Evolutionary conservation across 176 grass and related monocot genomes (phyloP).

Genomic region (Saccharum officinarum): DNA sequence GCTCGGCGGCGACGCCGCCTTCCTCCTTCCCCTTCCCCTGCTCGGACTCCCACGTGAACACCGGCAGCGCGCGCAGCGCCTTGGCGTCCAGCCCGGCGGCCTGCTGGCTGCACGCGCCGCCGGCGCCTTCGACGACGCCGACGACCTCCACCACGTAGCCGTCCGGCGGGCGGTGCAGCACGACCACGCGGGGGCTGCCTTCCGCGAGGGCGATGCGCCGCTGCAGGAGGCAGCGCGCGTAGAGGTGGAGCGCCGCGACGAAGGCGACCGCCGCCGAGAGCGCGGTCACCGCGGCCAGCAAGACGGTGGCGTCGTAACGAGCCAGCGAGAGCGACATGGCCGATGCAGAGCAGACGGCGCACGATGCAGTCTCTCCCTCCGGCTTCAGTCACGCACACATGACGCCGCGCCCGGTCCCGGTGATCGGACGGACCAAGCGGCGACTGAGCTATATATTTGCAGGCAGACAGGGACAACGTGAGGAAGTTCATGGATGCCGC

Average conservation of each 20-base stretch:
- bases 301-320: conserved; percentile 29
- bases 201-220: background rate
- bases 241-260: conserved; percentile 54
- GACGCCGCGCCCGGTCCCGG: background rate
- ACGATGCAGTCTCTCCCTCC: background rate
- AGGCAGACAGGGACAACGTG: background rate
- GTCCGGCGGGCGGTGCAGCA: background rate
- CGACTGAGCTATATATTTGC: background rate
- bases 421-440: background rate
- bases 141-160: conserved; percentile 16
- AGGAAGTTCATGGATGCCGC: conserved; percentile 36
- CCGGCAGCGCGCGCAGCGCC: conserved; percentile 47
- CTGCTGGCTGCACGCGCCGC: background rate
- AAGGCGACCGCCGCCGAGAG: conserved; percentile 47
- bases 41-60: conserved; percentile 38
- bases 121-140: background rate
- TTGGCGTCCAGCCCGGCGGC: conserved; percentile 32
- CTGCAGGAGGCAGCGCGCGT: conserved; percentile 41
- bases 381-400: background rate
- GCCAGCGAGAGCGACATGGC: conserved; percentile 9
- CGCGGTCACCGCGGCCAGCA: conserved; percentile 44
- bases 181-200: background rate
- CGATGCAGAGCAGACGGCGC: background rate
- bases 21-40: too few species aligned
- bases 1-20: background rate